A percentile compares a stretch with the other conserved stretches of the same genome.
phyloP scores from a whole-genome alignment of 371 early-diverging fungal species.

The Actinomortierella wolfii region DNA sequence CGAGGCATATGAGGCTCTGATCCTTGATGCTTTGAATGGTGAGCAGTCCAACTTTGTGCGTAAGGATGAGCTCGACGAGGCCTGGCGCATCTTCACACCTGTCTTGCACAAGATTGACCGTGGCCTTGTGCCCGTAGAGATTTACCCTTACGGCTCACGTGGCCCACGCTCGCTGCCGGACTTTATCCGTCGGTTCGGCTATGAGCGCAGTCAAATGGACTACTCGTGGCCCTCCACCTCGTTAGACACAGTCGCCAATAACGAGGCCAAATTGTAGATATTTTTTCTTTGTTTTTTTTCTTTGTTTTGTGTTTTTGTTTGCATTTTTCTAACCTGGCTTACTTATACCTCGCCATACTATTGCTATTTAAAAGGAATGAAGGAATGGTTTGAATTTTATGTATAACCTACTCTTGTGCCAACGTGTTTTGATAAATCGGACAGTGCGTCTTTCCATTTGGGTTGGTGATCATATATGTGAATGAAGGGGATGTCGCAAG shows the following conservation, averaged over 20 bases:
- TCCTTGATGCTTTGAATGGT: constrained; percentile 84
- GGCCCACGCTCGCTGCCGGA: constrained; percentile 80
- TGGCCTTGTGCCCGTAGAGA: constrained; percentile 63
- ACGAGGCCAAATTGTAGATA: constrained; percentile 1
- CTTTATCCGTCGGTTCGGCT: constrained; percentile 73
- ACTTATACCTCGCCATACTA: too few species aligned
- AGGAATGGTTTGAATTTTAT: too few species aligned
- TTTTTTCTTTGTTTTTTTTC: too few species aligned
- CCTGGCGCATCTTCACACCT: constrained; percentile 96
- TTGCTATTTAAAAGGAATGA: too few species aligned
- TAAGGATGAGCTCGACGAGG: constrained; percentile 90
- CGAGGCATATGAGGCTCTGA: constrained; percentile 91
- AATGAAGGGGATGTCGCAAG: too few species aligned
- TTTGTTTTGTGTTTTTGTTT: too few species aligned
- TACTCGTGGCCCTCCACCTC: constrained; percentile 45
- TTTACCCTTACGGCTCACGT: constrained; percentile 83
- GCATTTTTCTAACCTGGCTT: too few species aligned
- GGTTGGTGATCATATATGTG: too few species aligned
- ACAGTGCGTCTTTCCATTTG: too few species aligned
- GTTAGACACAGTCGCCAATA: constrained; percentile 10
- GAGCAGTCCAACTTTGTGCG: constrained; percentile 96
- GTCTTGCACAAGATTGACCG: constrained; percentile 86
- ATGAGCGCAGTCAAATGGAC: constrained; percentile 42
- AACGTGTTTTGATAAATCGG: too few species aligned
- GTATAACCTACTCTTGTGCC: too few species aligned